Percentiles rank a stretch among this genome's conserved stretches.
phyloP scores from a whole-genome alignment of 805 yeast genomes.

The Spathaspora passalidarum region DNA sequence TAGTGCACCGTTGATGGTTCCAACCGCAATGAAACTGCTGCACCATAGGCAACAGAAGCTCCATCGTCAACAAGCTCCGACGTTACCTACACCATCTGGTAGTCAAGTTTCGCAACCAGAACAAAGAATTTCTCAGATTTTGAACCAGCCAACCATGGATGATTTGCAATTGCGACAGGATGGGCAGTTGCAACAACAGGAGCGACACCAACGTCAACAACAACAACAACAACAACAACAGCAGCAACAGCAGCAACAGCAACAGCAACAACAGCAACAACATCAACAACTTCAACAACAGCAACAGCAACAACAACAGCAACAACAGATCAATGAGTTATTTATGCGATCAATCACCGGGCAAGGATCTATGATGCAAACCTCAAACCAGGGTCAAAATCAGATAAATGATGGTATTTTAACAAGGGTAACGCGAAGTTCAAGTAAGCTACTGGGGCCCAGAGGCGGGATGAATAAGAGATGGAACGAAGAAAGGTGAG shows the following conservation, averaged over 20 bases:
- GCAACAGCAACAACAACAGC: slow-evolving; percentile 5
- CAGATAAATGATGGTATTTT: background rate
- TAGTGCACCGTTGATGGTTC: slow-evolving; percentile 3
- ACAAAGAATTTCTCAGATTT: background rate
- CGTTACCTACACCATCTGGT: background rate
- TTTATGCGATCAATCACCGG: background rate
- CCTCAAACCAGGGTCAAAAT: background rate
- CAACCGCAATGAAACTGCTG: background rate
- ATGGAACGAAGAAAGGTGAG: background rate
- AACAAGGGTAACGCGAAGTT: background rate
- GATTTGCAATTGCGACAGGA: background rate
- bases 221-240: slow-evolving; percentile 4
- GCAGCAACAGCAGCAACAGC: background rate
- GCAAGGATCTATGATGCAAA: background rate
- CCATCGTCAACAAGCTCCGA: slow-evolving; percentile 1
- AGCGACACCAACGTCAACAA: background rate
- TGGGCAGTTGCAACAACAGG: slow-evolving; percentile 1
- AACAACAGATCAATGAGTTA: slow-evolving; percentile 7
- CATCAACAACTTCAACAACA: slow-evolving; percentile 4
- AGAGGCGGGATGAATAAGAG: background rate
- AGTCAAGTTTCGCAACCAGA: background rate
- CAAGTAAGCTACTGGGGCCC: background rate
- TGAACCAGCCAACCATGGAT: slow-evolving; percentile 1
- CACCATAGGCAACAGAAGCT: background rate
- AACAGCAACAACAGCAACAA: background rate